Percentiles rank a stretch among this genome's conserved stretches.
Evolutionary conservation across 495 filamentous ascomycete genomes (phyloP).

Genomic region (Halenospora varia): DNA sequence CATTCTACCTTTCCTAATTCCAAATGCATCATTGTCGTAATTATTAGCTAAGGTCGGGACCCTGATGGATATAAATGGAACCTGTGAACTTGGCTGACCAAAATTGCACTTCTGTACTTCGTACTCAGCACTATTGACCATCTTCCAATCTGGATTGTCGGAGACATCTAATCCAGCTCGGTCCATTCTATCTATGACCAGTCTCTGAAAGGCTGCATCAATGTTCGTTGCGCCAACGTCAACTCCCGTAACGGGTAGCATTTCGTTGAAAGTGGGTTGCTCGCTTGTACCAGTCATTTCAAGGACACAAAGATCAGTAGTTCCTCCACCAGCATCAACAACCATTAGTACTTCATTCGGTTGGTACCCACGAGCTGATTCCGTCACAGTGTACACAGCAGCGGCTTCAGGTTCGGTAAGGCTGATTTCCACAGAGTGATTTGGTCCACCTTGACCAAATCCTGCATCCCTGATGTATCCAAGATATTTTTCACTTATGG

Average conservation of each 20-base stretch:
- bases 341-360: not conserved
- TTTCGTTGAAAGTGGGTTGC: not conserved
- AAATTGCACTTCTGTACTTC: not conserved
- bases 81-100: not conserved
- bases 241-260: not conserved
- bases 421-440: not conserved
- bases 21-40: not conserved
- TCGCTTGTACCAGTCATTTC: not conserved
- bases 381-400: not conserved
- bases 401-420: constrained; percentile 6
- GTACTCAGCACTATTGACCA: not conserved
- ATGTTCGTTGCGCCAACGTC: constrained; percentile 1
- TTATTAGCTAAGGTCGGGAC: not conserved
- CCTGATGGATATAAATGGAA: not conserved
- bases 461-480: not conserved
- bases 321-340: constrained; percentile 2
- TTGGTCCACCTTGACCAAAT: not conserved
- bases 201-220: not conserved
- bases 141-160: not conserved
- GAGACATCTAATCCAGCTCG: not conserved
- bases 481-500: not conserved
- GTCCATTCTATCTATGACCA: not conserved
- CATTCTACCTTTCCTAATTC: not conserved
- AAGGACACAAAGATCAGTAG: constrained; percentile 2
- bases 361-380: not conserved